A percentile compares a stretch with the other conserved stretches of the same genome.
Evolutionary conservation across 768 basidiomycete species (phyloP).

Genomic region (Boletus subcaerulescens): DNA sequence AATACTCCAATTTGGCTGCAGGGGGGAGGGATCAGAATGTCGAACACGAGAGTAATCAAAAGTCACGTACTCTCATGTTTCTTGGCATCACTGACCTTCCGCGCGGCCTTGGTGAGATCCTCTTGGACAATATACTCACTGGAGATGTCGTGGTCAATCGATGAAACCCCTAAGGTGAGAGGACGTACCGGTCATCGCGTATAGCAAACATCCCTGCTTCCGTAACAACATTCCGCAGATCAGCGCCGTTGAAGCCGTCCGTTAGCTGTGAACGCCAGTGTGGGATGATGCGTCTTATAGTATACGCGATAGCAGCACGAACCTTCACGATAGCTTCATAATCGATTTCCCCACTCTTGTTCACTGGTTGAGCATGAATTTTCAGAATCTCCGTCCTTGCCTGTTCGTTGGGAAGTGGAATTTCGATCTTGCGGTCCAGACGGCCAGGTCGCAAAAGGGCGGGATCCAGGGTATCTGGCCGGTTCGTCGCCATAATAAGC

Average conservation of each 20-base stretch:
- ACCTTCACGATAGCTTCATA: slow-evolving; percentile 98
- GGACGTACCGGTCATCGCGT: slow-evolving; percentile 79
- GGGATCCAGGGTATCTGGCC: slow-evolving; percentile 97
- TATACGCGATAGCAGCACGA: slow-evolving; percentile 5
- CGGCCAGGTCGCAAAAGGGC: slow-evolving; percentile 95
- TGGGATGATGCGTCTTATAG: neutral
- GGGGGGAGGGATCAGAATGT: neutral
- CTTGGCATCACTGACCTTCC: slow-evolving; percentile 95
- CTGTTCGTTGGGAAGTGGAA: slow-evolving; percentile 96
- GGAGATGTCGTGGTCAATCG: slow-evolving; percentile 1
- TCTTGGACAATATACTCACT: slow-evolving; percentile 93
- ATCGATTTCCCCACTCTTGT: slow-evolving; percentile 94
- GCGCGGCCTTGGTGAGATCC: slow-evolving; percentile 92
- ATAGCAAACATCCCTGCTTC: slow-evolving; percentile 99
- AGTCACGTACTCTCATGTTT: slow-evolving; percentile 88
- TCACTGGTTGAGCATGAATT: slow-evolving; percentile 92
- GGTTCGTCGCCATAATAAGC: slow-evolving; percentile 99
- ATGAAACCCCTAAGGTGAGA: neutral
- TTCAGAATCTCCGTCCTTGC: slow-evolving; percentile 95
- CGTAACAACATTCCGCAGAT: slow-evolving; percentile 91
- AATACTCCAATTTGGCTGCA: slow-evolving; percentile 44
- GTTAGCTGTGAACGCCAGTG: slow-evolving; percentile 53
- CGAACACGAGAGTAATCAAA: neutral
- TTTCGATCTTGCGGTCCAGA: slow-evolving; percentile 95
- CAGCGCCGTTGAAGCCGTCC: slow-evolving; percentile 95